Evolutionary conservation across 495 filamentous ascomycete species (phyloP), one percentile per base, ranked within the genome.

Genomic region (Physcia stellaris): DNA sequence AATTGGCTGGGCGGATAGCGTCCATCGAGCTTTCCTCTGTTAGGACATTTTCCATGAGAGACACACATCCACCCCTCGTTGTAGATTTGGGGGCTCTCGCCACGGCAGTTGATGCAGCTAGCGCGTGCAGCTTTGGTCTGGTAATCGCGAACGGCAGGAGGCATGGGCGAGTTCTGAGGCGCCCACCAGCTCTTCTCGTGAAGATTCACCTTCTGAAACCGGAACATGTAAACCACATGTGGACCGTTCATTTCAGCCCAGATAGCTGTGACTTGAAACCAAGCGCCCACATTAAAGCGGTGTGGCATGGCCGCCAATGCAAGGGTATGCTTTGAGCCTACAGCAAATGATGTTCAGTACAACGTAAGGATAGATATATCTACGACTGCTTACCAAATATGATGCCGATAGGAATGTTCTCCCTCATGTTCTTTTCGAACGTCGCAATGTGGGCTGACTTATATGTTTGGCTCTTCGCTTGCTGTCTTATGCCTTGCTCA

Each of bases 31-130:
- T 51, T 58, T 63, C 78, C 87, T 59, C 80, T 86, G 0, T 33
- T 9, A 0, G 10, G 1, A 46, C 86, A 94, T 0, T 26, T 22
- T 0, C 60, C 48, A 2, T 79, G 60, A n/a, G n/a, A n/a, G 4
- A 90, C 53, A 45, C 85, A 94, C 41, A 77, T 70, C 80, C 80
- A 92, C 0, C 77, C 79, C 42, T 63, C 40, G 12, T 61, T 43
- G 37, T 74, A 80, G 0, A 79, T 42, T 13, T 61, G 60, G 4
- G 49, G 47, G 21, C 58, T 70, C 0, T 40, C 23, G 2, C 42
- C 23, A 1, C 26, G 29, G 42, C 77, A 80, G 5, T 1, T 13
- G 4, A 9, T 2, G 42, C 77, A 81, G 3, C 38, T 32, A 0
- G 12, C 1, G 0, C 1, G 42, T 49, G 68, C 9, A 6, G 52